These are phyloP conservation scores for Naematelia aurantialba DNA, from an alignment of 768 basidiomycete species.

Conservation along the genomic window DNA sequence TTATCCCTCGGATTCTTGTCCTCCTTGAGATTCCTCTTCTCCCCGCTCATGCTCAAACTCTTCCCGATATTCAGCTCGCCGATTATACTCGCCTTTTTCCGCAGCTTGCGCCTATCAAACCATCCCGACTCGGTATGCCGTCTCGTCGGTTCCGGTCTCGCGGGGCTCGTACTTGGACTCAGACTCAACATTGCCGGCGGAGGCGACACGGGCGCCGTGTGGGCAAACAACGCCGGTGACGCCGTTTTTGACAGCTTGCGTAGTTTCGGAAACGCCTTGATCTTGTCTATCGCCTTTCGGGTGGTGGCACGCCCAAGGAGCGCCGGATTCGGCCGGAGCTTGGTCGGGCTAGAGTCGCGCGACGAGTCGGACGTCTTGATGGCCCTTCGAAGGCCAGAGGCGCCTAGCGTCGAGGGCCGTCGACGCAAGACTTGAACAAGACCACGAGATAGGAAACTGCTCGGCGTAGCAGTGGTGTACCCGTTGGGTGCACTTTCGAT, in stretches of 20 bases:
- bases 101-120: conserved; percentile 10
- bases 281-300: conserved; percentile 25
- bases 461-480: not conserved
- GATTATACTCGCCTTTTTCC: not conserved
- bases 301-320: conserved; percentile 9
- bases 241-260: not conserved
- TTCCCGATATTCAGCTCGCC: not conserved
- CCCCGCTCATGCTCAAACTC: conserved; percentile 2
- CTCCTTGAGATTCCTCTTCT: not conserved
- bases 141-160: no score
- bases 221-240: not conserved
- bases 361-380: not conserved
- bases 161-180: no score
- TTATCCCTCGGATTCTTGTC: no score
- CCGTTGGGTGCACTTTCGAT: conserved; percentile 21
- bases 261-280: conserved; percentile 24
- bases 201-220: not conserved
- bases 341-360: conserved; percentile 13
- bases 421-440: conserved; percentile 10
- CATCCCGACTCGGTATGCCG: no score
- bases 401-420: conserved; percentile 16
- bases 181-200: conserved; percentile 11
- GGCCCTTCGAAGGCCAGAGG: conserved; percentile 12
- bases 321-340: conserved; percentile 3
- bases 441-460: conserved; percentile 21